Conservation (phyloP, 208 protist species). For the Acanthamoeba quina region DNA sequence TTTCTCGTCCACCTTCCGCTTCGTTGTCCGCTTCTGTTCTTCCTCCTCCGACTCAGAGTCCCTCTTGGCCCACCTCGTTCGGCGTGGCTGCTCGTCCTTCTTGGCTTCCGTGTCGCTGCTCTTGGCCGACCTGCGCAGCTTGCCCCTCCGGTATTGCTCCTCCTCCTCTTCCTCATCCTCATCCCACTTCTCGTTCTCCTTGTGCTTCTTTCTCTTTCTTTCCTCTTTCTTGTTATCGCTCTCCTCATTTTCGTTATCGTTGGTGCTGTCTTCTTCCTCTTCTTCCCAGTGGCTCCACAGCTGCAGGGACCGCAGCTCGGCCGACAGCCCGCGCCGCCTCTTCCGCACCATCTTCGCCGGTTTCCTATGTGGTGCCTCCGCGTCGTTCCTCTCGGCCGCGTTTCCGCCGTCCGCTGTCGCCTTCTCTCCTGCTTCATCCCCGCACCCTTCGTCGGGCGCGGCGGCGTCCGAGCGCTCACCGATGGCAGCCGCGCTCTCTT, state of each 20-base stretch:
- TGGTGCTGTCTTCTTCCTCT: background rate
- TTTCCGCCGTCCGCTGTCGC: background rate
- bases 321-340: constrained; percentile 2
- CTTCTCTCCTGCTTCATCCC: background rate
- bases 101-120: background rate
- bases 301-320: constrained; percentile 21
- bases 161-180: background rate
- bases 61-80: background rate
- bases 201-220: background rate
- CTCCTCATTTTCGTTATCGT: background rate
- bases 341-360: background rate
- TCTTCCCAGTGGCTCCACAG: constrained; percentile 37
- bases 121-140: background rate
- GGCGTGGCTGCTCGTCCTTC: background rate
- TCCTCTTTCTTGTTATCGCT: background rate
- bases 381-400: background rate
- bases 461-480: background rate
- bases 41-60: background rate
- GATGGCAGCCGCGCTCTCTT: background rate
- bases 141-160: background rate
- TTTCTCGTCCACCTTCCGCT: background rate
- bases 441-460: background rate
- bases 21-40: background rate
- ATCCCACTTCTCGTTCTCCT: background rate
- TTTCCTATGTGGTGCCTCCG: background rate